Evolutionary conservation across 768 basidiomycete genomes (phyloP).

Genomic region (Daedaleopsis sinensis): DNA sequence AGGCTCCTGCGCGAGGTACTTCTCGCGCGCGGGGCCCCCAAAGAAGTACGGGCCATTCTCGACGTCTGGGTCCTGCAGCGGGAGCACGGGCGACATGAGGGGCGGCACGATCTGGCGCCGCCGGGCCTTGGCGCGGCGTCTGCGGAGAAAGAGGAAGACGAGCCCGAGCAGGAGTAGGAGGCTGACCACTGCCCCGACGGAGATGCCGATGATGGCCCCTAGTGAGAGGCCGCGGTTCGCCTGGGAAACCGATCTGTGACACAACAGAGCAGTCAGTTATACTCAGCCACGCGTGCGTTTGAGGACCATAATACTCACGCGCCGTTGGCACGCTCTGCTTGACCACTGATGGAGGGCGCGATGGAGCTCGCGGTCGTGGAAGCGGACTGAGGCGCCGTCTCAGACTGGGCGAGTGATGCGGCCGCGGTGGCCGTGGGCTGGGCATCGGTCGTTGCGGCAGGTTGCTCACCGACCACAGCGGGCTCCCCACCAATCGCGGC

Average conservation of each 20-base stretch:
- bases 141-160: constrained; percentile 11
- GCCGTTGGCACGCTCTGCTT: background rate
- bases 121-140: constrained; percentile 2
- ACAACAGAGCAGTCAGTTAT: no score
- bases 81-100: constrained; percentile 16
- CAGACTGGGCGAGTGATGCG: no score
- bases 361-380: background rate
- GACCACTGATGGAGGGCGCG: background rate
- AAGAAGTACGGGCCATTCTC: constrained; percentile 15
- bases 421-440: no score
- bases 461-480: background rate
- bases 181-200: constrained; percentile 10
- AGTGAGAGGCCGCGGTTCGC: constrained; percentile 9
- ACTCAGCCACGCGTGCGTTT: no score
- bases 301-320: background rate
- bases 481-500: background rate
- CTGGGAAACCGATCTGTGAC: background rate
- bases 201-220: constrained; percentile 17
- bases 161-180: constrained; percentile 9
- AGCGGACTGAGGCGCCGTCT: background rate
- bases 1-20: constrained; percentile 3
- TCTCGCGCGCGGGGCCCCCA: constrained; percentile 3
- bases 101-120: background rate
- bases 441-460: background rate
- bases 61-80: constrained; percentile 20